These are phyloP conservation scores for Coccinonectria pachysandricola DNA, from an alignment of 2,329 filamentous ascomycete species.

Conservation along the genomic window DNA sequence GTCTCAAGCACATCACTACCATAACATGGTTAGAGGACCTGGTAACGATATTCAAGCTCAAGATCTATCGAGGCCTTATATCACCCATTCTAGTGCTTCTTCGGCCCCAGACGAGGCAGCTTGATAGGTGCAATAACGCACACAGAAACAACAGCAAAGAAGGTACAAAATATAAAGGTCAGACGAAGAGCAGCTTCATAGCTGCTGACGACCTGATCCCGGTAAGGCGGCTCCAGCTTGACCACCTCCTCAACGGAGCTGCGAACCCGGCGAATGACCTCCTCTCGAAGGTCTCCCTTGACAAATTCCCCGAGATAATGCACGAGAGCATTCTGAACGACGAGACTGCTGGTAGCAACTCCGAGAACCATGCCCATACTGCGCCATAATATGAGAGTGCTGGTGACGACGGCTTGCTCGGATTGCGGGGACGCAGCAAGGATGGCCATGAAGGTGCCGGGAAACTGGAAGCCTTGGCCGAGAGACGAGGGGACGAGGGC, in stretches of 20 bases:
- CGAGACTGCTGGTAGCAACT: conserved; percentile 59
- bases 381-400: conserved; percentile 61
- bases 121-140: conserved; percentile 40
- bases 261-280: conserved; percentile 42
- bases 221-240: conserved; percentile 32
- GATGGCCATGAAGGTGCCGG: conserved; percentile 52
- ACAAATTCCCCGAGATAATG: conserved; percentile 50
- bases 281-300: conserved; percentile 44
- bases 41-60: conserved; percentile 1
- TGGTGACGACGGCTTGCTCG: conserved; percentile 59
- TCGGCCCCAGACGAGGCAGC: conserved; percentile 40
- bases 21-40: conserved; percentile 1
- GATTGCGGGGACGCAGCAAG: conserved; percentile 48
- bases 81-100: conserved; percentile 27
- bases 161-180: conserved; percentile 34
- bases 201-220: conserved; percentile 43
- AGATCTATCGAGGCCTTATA: too few relatives aligned
- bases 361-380: conserved; percentile 63
- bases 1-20: not conserved
- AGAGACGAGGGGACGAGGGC: conserved; percentile 46
- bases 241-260: conserved; percentile 45
- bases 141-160: conserved; percentile 38
- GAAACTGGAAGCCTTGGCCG: conserved; percentile 55
- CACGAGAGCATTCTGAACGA: conserved; percentile 61
- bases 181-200: conserved; percentile 42